Conservation (phyloP, 257 asterid genomes). For the Solanum lycopersicoides region DNA sequence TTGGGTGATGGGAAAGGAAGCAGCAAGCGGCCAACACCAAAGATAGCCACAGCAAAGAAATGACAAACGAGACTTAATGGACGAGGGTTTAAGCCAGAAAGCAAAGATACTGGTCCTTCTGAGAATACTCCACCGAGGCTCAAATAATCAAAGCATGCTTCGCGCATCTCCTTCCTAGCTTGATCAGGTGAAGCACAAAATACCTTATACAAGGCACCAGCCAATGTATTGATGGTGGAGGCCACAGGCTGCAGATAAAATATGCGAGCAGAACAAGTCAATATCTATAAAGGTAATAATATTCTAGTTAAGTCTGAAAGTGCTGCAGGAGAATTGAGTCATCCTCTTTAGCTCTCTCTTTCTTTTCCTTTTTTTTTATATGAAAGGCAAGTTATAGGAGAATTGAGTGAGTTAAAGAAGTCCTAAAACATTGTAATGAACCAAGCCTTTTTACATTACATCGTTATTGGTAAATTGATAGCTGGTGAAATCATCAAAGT, state of each 20-base stretch:
- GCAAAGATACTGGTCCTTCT: slow-evolving; percentile 43
- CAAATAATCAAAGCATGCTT: slow-evolving; percentile 51
- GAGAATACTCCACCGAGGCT: slow-evolving; percentile 55
- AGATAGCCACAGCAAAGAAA: slow-evolving; percentile 52
- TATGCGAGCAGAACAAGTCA: neutral
- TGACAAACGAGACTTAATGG: slow-evolving; percentile 48
- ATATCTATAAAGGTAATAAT: neutral
- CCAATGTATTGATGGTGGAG: slow-evolving; percentile 47
- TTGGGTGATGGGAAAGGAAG: slow-evolving; percentile 48
- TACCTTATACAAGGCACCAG: slow-evolving; percentile 51
- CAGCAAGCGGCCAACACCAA: slow-evolving; percentile 49
- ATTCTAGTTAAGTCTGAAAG: neutral
- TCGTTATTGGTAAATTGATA: neutral
- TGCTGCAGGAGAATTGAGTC: neutral
- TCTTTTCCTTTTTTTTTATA: neutral
- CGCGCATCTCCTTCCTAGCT: slow-evolving; percentile 59
- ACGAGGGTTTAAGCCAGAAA: slow-evolving; percentile 49
- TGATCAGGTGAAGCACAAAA: slow-evolving; percentile 51
- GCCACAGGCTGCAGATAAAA: slow-evolving; percentile 44
- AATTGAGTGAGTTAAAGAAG: neutral
- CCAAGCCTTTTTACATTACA: neutral
- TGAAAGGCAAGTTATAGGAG: neutral
- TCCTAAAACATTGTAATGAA: neutral
- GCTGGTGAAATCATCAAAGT: neutral
- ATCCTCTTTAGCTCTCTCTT: neutral